Evolutionary conservation across 2,329 filamentous ascomycete species (phyloP), one percentile per base, ranked within the genome.

Genomic region (Mollisiaceae sp.): DNA sequence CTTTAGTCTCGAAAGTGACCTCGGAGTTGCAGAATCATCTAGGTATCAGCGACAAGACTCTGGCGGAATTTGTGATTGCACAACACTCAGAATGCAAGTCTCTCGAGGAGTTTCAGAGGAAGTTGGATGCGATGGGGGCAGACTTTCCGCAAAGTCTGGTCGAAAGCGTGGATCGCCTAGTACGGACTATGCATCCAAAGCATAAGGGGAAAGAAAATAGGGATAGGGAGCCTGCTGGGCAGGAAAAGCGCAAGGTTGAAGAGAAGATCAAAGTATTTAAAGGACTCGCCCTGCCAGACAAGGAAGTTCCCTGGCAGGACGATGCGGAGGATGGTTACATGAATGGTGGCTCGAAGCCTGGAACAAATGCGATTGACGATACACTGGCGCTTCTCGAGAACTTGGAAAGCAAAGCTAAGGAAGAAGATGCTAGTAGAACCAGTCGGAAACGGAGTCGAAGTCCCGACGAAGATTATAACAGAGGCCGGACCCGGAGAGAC

Each of bases 1-100:
- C 94, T 73, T 89, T 99, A 75, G 93, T 98, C 64, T 95, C 93
- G 59, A 97, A 94, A 78, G 93, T 99, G 73, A 93, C 93, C 15
- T 94, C 91, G 20, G 95, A 99, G 79, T 85, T 99, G 61, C 91
- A 97, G 74, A 99, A 99, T 76, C 92, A 99, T 79, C 80, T 98
- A 66, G 93, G 94, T 63, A 88, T 97, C 73, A 91, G 87, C 77
- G 94, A 99, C 80, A 97, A 97, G 79, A 97, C 93, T 5, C 88
- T 99, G 32, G 94, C 95, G 72, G 95, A 99, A 79, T 99, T 97
- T 76, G 88, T 99, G 74, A 97, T 99, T 75, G 91, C 91, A 67
- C 91, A 97, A 77, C 92, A 97, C 73, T 80, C 90, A 77, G 87
- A 94, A 84, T 91, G 89, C 81, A 84, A 83, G 60, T 85, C 85